A percentile compares a stretch with the other conserved stretches of the same genome.
These are phyloP conservation scores for Polymyxa betae DNA, from an alignment of 208 protist species.

Conservation along the genomic window DNA sequence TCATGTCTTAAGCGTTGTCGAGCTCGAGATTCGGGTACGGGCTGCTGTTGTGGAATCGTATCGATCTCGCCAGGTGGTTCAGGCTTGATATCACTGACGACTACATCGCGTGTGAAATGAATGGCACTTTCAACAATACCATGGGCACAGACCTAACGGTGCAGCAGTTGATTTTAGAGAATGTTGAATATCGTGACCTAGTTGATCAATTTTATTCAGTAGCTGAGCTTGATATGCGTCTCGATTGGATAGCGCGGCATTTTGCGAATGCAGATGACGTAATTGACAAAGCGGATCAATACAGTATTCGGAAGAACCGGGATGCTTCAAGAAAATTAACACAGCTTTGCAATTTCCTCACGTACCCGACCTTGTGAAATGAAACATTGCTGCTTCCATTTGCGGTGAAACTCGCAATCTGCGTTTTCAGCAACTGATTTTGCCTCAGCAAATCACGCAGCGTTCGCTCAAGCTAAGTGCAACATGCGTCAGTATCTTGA, in stretches of 20 bases:
- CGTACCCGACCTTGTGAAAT: background rate
- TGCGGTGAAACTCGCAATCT: background rate
- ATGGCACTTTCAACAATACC: background rate
- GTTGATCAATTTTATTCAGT: background rate
- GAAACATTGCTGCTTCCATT: background rate
- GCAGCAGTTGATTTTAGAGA: background rate
- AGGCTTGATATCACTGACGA: background rate
- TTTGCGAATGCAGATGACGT: background rate
- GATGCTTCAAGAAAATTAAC: background rate
- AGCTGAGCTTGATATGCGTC: background rate
- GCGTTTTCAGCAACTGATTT: background rate
- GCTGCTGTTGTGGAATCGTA: background rate
- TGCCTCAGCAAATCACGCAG: constrained; percentile 26
- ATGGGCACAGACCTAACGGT: background rate
- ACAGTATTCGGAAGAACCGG: constrained; percentile 20
- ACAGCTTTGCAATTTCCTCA: background rate
- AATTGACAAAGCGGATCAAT: constrained; percentile 37
- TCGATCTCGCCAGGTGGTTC: background rate
- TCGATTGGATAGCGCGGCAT: background rate
- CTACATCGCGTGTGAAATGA: background rate
- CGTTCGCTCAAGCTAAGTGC: background rate
- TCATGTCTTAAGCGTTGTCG: constrained; percentile 16
- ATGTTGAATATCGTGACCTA: background rate
- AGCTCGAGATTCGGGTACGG: background rate
- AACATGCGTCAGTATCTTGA: background rate